Base-by-base conservation (phyloP, 192 early-diverging fungal species). In the Linnemannia zychae region DNA sequence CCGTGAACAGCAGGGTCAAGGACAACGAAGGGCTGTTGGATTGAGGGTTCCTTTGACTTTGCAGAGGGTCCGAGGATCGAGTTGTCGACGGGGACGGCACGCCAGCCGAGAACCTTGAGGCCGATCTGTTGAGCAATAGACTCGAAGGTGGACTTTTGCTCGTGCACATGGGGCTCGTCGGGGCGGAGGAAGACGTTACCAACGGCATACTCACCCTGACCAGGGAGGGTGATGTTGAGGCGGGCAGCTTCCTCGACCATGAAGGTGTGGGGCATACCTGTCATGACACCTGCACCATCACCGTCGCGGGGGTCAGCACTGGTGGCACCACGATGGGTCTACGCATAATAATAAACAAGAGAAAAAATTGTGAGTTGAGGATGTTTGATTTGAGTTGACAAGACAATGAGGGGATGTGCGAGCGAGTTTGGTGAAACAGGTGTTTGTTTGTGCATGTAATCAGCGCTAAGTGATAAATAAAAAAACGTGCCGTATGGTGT, bases 211-310 rank as follows among this genome's bases (percentile, higher is more conserved):
- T 97, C 91, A 24, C 97, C 97, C 22, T 91, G 80, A 0, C 90
- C 84, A 31, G 97, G 98, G 34, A 97, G 90, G 7, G 72, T 75
- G 71, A 96, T 89, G 68, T 92, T 93, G 50, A 94, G 90, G 48
- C 90, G 79, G 4, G 75, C 67, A 44, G 94, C 91, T 69, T 94
- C 95, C 67, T 90, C 89, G 33, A 89, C 84, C 80, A 99, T 92
- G 79, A 98, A 94, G 66, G 92, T 88, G 91, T 99, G 97, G 34
- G 98, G 98, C 86, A 99, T 98, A 28, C 93, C 92, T 7, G 94
- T 90, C 98, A 99, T 99, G 65, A 98, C 95, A 72, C 98, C 98
- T n/a, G 98, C 98, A 79, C 97, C 98, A 89, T 99, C 98, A 77
- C 98, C 98, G 83, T 99, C 98, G 37, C 98, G 94, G 68, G 94